Evolutionary conservation across 306 rosid genomes (phyloP), one percentile per base, ranked within the genome.

Genomic region (Cicer yamashitae): DNA sequence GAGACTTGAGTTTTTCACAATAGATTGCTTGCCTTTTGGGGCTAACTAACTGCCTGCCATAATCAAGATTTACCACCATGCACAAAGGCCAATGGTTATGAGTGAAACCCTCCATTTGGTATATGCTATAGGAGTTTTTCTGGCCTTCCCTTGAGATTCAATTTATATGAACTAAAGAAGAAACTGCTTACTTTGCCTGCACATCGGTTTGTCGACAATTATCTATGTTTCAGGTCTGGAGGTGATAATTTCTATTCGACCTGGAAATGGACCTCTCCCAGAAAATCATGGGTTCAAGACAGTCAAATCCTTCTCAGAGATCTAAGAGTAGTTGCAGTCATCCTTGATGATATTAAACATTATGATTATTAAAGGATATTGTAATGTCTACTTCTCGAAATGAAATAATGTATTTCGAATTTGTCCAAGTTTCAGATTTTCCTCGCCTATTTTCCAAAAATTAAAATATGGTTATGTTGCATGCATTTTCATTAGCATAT

Each of bases 231-330:
- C 90, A 94, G 96, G 97, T 69, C 84, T 89, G 90, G 94, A 90
- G 81, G 98, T 85, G 74, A 64, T 87, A 38, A 65, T 94, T 75
- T 88, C 96, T 37, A 80, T 90, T 79, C 85, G 98, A 78, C 98
- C 98, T 2, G 98, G 97, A 80, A 93, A 93, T 73, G 97, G 85
- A 72, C 88, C 96, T 69, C 94, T 93, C 82, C 98, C 94, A 41
- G 91, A 87, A 62, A 77, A 86, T 58, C 96, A 89, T 68, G 97
- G 88, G 17, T 94, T 91, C 90, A 89, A 82, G 87, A 90, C 96
- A 25, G 41, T 94, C 79, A 86, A 64, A 51, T 90, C 94, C 61
- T 94, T 94, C 80, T 67, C 50, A 7, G 91, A 89, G 74, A 87
- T 88, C 79, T 91, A 84, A 90, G 77, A 37, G 41, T 8, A n/a